Evolutionary conservation across 805 yeast species (phyloP).

Genomic region (Metschnikowia koreensis): DNA sequence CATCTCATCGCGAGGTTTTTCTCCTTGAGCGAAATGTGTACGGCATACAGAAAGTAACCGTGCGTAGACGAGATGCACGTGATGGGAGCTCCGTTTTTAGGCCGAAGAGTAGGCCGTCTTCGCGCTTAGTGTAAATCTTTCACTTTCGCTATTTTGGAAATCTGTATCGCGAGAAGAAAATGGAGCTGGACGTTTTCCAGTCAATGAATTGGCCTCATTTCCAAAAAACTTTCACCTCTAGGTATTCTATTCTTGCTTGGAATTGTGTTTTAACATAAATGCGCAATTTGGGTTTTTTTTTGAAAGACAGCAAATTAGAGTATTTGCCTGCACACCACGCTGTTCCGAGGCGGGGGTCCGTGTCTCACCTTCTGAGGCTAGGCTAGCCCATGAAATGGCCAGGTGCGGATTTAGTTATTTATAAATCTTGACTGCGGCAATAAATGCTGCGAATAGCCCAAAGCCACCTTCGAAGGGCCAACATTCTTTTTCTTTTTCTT

Average conservation of each 20-base stretch:
- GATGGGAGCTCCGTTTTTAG: not conserved
- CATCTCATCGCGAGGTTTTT: slow-evolving; percentile 4
- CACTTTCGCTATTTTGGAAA: not conserved
- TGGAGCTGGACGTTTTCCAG: too few species aligned
- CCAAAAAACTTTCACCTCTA: not conserved
- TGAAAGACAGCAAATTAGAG: not conserved
- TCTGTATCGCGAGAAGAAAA: too few species aligned
- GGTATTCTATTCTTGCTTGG: not conserved
- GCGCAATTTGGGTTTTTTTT: not conserved
- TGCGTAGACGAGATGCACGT: slow-evolving; percentile 5
- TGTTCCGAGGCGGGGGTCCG: not conserved
- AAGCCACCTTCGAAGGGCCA: not conserved
- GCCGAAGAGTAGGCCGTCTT: not conserved
- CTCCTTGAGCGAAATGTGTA: not conserved
- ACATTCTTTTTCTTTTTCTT: not conserved
- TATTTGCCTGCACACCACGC: not conserved
- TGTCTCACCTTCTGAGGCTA: not conserved
- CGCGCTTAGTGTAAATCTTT: not conserved
- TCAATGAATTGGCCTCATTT: too few species aligned
- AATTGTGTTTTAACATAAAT: not conserved
- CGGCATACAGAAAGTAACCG: not conserved
- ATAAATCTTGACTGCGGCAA: not conserved
- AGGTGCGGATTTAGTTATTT: not conserved
- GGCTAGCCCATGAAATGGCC: not conserved
- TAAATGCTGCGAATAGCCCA: not conserved